Conservation (phyloP, 2,329 filamentous ascomycete species). For the Scedosporium minutisporum region DNA sequence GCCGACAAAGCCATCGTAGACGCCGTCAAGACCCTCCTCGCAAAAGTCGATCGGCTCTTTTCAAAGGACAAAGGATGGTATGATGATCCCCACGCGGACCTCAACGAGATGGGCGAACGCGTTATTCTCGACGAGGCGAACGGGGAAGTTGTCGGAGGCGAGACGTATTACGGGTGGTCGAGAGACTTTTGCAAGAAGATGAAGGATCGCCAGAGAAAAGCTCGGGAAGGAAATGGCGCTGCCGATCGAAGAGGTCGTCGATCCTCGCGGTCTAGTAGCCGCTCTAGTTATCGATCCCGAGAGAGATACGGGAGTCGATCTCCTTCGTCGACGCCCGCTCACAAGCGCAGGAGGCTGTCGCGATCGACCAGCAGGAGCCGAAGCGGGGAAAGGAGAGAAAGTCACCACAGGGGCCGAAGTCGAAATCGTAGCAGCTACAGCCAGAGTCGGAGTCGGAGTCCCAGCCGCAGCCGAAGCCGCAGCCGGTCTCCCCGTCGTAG, state of each 20-base stretch:
- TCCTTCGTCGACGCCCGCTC: conserved; percentile 15
- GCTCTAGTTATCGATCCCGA: conserved; percentile 15
- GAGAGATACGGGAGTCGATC: conserved; percentile 20
- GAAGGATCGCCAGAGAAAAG: conserved; percentile 44
- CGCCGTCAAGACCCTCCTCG: conserved; percentile 61
- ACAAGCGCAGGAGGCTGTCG: conserved; percentile 14
- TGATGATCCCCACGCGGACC: conserved; percentile 43
- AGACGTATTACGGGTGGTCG: conserved; percentile 87
- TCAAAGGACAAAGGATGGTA: conserved; percentile 36
- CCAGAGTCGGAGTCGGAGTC: conserved; percentile 7
- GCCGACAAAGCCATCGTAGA: conserved; percentile 56
- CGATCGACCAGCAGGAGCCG: conserved; percentile 23
- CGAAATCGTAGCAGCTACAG: conserved; percentile 17
- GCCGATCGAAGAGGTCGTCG: conserved; percentile 24
- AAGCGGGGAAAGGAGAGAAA: conserved; percentile 13
- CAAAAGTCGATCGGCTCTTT: conserved; percentile 61
- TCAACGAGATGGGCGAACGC: conserved; percentile 68
- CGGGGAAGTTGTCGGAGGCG: conserved; percentile 52
- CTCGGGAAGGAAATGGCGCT: conserved; percentile 12
- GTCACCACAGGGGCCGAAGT: conserved; percentile 11
- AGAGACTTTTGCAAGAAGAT: conserved; percentile 71
- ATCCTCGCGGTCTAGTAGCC: conserved; percentile 19
- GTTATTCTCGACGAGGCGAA: conserved; percentile 57
- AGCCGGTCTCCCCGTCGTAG: conserved; percentile 12
- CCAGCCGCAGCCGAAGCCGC: conserved; percentile 14